Percentiles rank a stretch among this genome's conserved stretches.
phyloP scores from a whole-genome alignment of 2,329 filamentous ascomycete genomes.

The Cercospora citrullina region DNA sequence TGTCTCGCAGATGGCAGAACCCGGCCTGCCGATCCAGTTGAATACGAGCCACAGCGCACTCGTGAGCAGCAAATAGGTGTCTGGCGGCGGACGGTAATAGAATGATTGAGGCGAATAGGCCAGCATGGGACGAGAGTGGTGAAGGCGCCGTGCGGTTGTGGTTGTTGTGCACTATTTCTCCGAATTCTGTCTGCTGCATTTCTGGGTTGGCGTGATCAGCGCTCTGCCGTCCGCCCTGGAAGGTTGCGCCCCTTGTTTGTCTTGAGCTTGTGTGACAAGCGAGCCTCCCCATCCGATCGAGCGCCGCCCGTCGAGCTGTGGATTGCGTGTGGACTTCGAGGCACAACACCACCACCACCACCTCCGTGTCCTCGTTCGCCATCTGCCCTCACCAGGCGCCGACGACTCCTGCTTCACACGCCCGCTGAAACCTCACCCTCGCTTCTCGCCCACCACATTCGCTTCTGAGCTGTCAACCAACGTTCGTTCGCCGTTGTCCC shows the following conservation, averaged over 20 bases:
- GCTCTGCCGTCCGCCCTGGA: not conserved
- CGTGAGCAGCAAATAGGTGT: not conserved
- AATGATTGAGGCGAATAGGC: not conserved
- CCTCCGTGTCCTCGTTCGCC: not conserved
- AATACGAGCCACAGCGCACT: conserved; percentile 15
- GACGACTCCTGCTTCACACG: not conserved
- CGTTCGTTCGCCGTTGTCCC: not conserved
- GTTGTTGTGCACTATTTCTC: not conserved
- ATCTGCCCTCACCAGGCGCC: not conserved
- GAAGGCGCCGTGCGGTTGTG: not conserved
- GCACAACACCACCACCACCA: conserved; percentile 2
- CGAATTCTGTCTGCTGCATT: not conserved
- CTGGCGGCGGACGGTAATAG: not conserved
- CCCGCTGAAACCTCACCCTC: conserved; percentile 9
- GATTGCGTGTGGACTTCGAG: not conserved
- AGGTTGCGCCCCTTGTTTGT: conserved; percentile 2
- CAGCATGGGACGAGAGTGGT: not conserved
- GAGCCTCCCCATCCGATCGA: not conserved
- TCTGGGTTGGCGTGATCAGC: not conserved
- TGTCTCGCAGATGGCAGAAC: conserved; percentile 10
- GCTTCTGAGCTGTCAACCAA: conserved; percentile 5
- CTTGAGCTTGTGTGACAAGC: not conserved
- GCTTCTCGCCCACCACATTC: conserved; percentile 19
- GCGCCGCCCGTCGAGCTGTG: not conserved
- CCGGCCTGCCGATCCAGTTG: conserved; percentile 13